phyloP scores from a whole-genome alignment of 805 yeast genomes.

The Spathaspora arborariae region DNA sequence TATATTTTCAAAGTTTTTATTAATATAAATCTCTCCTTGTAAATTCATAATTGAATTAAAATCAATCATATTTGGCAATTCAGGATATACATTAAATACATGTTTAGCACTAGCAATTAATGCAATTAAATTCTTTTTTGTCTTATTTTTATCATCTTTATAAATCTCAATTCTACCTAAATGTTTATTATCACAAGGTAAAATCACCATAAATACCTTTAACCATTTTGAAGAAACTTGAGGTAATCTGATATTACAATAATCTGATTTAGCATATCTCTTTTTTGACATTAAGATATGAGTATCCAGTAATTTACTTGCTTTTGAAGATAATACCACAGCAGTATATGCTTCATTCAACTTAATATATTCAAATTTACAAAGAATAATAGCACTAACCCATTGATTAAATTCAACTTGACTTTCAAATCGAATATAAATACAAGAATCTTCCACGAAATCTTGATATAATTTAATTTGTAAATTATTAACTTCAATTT shows the following conservation, averaged over 20 bases:
- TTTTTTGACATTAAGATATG: conserved; percentile 53
- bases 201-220: conserved; percentile 47
- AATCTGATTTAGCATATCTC: conserved; percentile 48
- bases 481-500: conserved; percentile 10
- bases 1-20: conserved; percentile 33
- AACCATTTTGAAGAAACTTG: conserved; percentile 58
- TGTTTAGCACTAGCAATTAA: conserved; percentile 42
- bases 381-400: conserved; percentile 48
- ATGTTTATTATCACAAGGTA: conserved; percentile 45
- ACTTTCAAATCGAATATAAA: conserved; percentile 21
- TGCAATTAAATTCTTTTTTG: conserved; percentile 50
- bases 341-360: conserved; percentile 65
- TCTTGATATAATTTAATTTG: conserved; percentile 27
- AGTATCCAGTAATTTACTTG: conserved; percentile 52
- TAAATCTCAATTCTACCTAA: conserved; percentile 54
- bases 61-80: conserved; percentile 53
- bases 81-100: conserved; percentile 58
- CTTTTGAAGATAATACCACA: conserved; percentile 56
- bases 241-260: conserved; percentile 62
- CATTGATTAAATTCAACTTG: conserved; percentile 26
- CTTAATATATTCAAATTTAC: conserved; percentile 55
- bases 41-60: conserved; percentile 52
- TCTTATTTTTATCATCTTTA: conserved; percentile 39
- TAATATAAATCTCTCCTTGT: conserved; percentile 51
- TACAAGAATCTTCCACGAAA: conserved; percentile 20